These are phyloP conservation scores for Lepidopterella palustris DNA, from an alignment of 495 filamentous ascomycete genomes.

Conservation along the genomic window DNA sequence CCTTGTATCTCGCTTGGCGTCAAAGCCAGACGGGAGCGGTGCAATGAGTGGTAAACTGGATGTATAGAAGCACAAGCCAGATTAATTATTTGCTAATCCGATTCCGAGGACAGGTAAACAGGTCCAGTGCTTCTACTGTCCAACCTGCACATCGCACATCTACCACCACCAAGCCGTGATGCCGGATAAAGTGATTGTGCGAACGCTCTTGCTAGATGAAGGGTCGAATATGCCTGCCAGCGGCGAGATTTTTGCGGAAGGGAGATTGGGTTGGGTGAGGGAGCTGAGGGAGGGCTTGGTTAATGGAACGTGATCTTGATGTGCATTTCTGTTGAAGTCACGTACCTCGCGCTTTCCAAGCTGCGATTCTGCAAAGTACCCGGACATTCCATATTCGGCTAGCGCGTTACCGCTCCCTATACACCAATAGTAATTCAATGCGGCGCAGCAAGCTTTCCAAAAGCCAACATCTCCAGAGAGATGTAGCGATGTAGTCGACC, in stretches of 20 bases:
- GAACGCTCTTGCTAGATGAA: slow-evolving; percentile 11
- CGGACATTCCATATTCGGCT: too few relatives aligned
- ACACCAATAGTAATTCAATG: too few relatives aligned
- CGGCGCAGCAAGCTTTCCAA: too few relatives aligned
- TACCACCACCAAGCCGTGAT: slow-evolving; percentile 15
- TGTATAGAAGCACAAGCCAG: too few relatives aligned
- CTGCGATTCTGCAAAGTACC: too few relatives aligned
- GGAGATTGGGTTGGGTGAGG: slow-evolving; percentile 12
- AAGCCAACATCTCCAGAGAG: too few relatives aligned
- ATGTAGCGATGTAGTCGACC: too few relatives aligned
- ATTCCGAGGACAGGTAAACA: slow-evolving; percentile 5
- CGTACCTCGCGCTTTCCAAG: too few relatives aligned
- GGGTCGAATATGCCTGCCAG: slow-evolving; percentile 1
- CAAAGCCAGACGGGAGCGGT: background rate
- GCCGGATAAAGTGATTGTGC: slow-evolving; percentile 12
- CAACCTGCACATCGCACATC: slow-evolving; percentile 8
- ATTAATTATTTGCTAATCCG: too few relatives aligned
- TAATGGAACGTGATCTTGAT: background rate
- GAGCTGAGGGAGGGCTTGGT: slow-evolving; percentile 6
- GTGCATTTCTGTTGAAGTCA: too few relatives aligned
- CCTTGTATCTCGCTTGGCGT: background rate
- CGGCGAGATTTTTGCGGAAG: slow-evolving; percentile 18
- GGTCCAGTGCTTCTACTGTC: slow-evolving; percentile 11
- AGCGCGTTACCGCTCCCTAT: too few relatives aligned
- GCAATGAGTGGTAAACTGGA: background rate